Evolutionary conservation across 768 basidiomycete genomes (phyloP).

Genomic region (Kwoniella bestiolae): DNA sequence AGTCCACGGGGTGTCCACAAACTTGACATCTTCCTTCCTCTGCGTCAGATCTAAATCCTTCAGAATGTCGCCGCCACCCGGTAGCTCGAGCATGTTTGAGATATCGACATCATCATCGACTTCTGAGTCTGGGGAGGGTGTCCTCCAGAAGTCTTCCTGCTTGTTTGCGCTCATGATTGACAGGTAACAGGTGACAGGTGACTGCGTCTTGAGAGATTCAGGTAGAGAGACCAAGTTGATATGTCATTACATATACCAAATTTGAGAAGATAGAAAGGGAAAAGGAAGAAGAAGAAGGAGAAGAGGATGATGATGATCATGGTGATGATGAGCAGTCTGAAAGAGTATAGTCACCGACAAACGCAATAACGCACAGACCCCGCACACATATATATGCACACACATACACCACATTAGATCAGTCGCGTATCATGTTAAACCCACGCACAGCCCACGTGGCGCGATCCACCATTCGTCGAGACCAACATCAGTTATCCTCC

Average conservation of each 20-base stretch:
- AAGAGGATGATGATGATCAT: too few relatives aligned
- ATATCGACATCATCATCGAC: constrained; percentile 4
- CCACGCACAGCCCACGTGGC: background rate
- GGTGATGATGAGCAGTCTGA: too few relatives aligned
- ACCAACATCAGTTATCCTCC: background rate
- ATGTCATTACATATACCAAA: too few relatives aligned
- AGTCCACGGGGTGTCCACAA: constrained; percentile 32
- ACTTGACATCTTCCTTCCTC: constrained; percentile 16
- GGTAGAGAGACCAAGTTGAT: too few relatives aligned
- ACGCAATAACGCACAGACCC: too few relatives aligned
- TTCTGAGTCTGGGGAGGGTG: too few relatives aligned
- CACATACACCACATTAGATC: background rate
- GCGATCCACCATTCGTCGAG: background rate
- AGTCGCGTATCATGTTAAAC: constrained; percentile 1
- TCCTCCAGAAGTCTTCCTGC: too few relatives aligned
- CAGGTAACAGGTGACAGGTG: background rate
- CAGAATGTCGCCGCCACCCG: constrained; percentile 14
- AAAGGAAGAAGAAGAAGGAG: background rate
- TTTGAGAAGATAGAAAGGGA: too few relatives aligned
- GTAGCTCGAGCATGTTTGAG: background rate
- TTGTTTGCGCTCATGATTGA: too few relatives aligned
- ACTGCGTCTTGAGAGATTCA: too few relatives aligned
- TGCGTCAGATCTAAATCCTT: constrained; percentile 18
- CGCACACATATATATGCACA: too few relatives aligned
- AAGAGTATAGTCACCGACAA: too few relatives aligned